Conservation (phyloP, 78 protist species). For the Chrysochromulina parva region DNA sequence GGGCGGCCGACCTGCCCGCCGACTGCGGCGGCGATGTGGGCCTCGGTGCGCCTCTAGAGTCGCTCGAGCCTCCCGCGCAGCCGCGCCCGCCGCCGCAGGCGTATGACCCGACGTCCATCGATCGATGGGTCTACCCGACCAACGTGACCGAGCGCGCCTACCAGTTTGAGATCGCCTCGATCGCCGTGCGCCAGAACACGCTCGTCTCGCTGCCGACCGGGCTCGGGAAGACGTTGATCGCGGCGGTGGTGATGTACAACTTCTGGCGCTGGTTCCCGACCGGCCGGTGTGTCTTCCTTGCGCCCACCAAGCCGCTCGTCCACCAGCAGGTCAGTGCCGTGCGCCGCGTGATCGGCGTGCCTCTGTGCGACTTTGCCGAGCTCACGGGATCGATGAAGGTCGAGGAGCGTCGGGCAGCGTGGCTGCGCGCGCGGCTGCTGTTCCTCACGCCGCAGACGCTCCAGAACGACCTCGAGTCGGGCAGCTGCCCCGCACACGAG, state of each 20-base stretch:
- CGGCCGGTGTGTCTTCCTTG: conserved; percentile 87
- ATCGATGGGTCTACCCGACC: conserved; percentile 10
- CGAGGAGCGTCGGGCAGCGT: neutral
- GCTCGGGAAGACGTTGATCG: conserved; percentile 96
- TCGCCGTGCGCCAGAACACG: conserved; percentile 6
- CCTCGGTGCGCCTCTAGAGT: too few species aligned
- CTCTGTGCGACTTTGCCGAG: neutral
- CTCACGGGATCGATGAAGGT: conserved; percentile 61
- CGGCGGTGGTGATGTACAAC: conserved; percentile 91
- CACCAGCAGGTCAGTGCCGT: conserved; percentile 89
- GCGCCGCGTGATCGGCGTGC: conserved; percentile 55
- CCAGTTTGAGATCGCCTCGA: neutral
- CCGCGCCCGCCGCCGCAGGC: too few species aligned
- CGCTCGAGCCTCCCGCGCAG: too few species aligned
- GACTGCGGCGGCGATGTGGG: too few species aligned
- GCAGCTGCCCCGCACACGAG: conserved; percentile 3
- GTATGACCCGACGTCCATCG: too few species aligned
- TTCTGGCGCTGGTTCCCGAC: conserved; percentile 91
- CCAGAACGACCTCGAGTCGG: conserved; percentile 19
- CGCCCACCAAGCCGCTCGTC: conserved; percentile 93
- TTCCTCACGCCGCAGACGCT: conserved; percentile 1
- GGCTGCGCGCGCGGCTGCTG: neutral
- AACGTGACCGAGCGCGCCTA: neutral
- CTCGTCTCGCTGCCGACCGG: conserved; percentile 91
- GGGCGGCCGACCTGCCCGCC: too few species aligned